These are phyloP conservation scores for Aureobasidium sp. DNA, from an alignment of 2,329 filamentous ascomycete genomes.

Conservation along the genomic window DNA sequence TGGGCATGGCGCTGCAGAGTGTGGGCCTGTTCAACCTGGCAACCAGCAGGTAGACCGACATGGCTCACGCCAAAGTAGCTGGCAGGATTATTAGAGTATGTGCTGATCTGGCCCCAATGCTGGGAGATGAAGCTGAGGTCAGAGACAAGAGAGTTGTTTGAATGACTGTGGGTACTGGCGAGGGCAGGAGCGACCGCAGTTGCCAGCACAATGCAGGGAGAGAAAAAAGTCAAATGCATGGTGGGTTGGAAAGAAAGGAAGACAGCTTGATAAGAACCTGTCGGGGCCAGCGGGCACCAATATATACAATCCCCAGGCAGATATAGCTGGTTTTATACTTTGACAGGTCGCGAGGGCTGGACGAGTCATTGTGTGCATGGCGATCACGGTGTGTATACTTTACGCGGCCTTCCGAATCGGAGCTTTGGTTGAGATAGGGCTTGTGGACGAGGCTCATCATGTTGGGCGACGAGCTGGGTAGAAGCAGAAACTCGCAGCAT, in stretches of 20 bases:
- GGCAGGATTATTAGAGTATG: slow-evolving; percentile 42
- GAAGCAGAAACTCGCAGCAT: background rate
- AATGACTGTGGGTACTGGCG: background rate
- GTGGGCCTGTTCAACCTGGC: slow-evolving; percentile 50
- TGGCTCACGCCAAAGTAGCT: slow-evolving; percentile 42
- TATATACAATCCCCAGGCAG: background rate
- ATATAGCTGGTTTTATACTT: background rate
- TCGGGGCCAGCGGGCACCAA: background rate
- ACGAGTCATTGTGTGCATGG: background rate
- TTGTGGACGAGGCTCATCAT: background rate
- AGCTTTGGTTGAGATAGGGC: background rate
- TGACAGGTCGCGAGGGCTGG: background rate
- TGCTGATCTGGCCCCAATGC: slow-evolving; percentile 43
- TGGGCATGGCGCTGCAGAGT: slow-evolving; percentile 50
- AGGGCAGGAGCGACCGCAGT: background rate
- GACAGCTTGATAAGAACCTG: background rate
- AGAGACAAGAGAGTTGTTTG: background rate
- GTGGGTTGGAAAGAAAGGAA: background rate
- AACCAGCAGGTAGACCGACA: slow-evolving; percentile 46
- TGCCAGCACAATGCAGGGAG: background rate
- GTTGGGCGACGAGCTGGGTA: background rate
- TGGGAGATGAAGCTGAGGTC: slow-evolving; percentile 31
- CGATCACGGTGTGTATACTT: background rate
- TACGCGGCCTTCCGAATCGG: background rate
- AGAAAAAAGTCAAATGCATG: background rate